Base-by-base conservation (phyloP, 179 eudicot species). In the Actinidia arguta region DNA sequence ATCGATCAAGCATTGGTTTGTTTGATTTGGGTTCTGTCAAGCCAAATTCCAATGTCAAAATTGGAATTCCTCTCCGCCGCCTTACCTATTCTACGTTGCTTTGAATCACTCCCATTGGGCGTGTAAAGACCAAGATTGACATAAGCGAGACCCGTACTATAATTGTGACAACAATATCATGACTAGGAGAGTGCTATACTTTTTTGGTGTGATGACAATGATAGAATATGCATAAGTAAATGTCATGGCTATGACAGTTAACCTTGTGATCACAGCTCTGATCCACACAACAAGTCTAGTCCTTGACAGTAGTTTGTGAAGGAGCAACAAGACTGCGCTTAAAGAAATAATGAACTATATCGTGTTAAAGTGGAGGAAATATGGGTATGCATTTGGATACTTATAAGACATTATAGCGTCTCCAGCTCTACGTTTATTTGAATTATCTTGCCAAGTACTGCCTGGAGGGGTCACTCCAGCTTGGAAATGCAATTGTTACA, bases 391-490 rank as follows among this genome's bases (percentile, higher is more conserved):
- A 4, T 14, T 5, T 31, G 71, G 71, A 17, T 66, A 31, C 6
- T 13, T 67, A 67, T 31, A 14, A 67, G 71, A 44, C 71, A 31
- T 31, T 16, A 67, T n/a, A 16, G 46, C 71, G 14, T 36, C 51
- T n/a, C 63, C 66, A 0, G 8, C 22, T 20, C 17, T 36, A 18
- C 18, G 51, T 1, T 0, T 44, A 14, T 13, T 16, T 24, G 0
- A 11, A 24, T 3, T 8, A 7, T 63, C 47, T 1, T 17, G 22
- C 72, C 47, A 67, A 36, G 36, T 5, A 6, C 47, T 47, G 3
- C 72, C 72, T 8, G 69, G 69, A 64, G 71, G 80, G 80, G 44
- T 78, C 20, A 75, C 63, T 4, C 80, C 71, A n/a, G 71, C 80
- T 78, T 78, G 80, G 68, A 78, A 78, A 8, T n/a, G 80, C 80